phyloP scores from a whole-genome alignment of 148 eudicot genomes.

The Cornus controversa region DNA sequence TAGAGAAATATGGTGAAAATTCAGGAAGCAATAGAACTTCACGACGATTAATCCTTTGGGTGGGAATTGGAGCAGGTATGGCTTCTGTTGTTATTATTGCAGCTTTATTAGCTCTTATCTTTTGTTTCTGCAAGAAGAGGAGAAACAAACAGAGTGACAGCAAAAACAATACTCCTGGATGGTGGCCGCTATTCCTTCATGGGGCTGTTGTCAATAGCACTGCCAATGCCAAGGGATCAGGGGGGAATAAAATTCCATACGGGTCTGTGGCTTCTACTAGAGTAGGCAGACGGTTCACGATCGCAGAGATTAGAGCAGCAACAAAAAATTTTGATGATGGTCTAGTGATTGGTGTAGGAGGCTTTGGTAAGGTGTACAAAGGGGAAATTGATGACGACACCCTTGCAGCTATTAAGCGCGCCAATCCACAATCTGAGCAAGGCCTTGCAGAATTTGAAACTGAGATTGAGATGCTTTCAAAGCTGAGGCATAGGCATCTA shows the following conservation, averaged over 20 bases:
- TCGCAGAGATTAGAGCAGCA: conserved; percentile 18
- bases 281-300: conserved; percentile 9
- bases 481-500: conserved; percentile 22
- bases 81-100: conserved; percentile 15
- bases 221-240: conserved; percentile 10
- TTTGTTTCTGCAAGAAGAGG: conserved; percentile 5
- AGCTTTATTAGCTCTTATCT: background rate
- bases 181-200: conserved; percentile 12
- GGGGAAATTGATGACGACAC: conserved; percentile 18
- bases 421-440: conserved; percentile 22
- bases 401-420: conserved; percentile 19
- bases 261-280: conserved; percentile 8
- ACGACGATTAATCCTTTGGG: conserved; percentile 7
- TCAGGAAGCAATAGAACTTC: background rate
- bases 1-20: background rate
- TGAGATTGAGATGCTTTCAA: conserved; percentile 25
- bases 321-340: conserved; percentile 15
- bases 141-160: background rate
- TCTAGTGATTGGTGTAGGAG: conserved; percentile 23
- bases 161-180: conserved; percentile 10
- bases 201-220: conserved; percentile 3
- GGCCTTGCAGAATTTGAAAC: conserved; percentile 24
- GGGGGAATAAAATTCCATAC: background rate
- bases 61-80: conserved; percentile 12
- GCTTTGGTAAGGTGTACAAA: conserved; percentile 25